Base-by-base conservation (phyloP, 352 stramenopile species). In the Phytophthora pinifolia region DNA sequence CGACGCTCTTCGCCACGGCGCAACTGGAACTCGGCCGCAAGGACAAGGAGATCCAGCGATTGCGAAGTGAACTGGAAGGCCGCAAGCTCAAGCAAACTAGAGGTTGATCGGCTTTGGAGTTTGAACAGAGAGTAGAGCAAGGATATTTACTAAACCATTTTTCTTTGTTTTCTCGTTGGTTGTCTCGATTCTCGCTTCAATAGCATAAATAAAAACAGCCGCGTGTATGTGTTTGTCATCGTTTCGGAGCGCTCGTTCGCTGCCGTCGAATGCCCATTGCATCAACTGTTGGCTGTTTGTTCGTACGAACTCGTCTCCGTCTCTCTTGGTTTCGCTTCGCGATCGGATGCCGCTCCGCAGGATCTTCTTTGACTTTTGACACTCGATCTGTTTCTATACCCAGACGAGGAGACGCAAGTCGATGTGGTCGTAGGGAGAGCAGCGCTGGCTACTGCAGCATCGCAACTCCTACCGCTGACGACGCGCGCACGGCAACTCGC, bases 1-100 rank as follows among this genome's bases (percentile, higher is more conserved):
- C 81, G 14, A 75, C 64, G 45, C 70, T 94, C 13, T 94, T 89
- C 46, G 70, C 59, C 7, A 93, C 83, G 4, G 83, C 79, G 25
- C 77, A 90, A 69, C 65, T 81, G 50, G 83, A 94, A 50, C 65
- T 94, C 39, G 68, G 70, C 33, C 83, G 83, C 43, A 94, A 94
- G 58, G 79, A 89, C 47, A 83, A 78, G 29, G 76, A 91, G 54
- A 91, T 94, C 54, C 69, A 82, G 55, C 69, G 74, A 1, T 65
- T 94, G 20, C 76, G 83, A 17, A 72, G 76, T 20, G 66, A 63
- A 36, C 50, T 90, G 14, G 65, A 80, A 38, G 42, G 18, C 12
- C 46, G 47, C 12, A 37, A 52, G 12, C 31, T 20, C 13, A 22
- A 35, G 20, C 18, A 46, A 8, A 31, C 44, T 46, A 30, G 22